A percentile compares a stretch with the other conserved stretches of the same genome.
These are phyloP conservation scores for Luvunga scandens DNA, from an alignment of 345 rosid species.

Conservation along the genomic window DNA sequence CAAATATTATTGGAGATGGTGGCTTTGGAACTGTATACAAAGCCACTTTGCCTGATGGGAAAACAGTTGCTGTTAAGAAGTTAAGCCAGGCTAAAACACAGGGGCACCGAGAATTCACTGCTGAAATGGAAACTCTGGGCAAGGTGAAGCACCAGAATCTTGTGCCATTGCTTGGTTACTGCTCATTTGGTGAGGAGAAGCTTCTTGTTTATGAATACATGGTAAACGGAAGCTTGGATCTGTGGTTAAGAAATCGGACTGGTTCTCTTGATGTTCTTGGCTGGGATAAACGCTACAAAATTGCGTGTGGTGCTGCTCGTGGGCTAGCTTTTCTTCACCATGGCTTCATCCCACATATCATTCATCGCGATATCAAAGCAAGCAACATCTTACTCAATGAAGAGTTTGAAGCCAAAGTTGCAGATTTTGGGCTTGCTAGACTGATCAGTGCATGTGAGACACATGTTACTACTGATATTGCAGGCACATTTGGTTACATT, in stretches of 20 bases:
- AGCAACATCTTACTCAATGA: constrained; percentile 81
- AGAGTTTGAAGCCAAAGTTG: constrained; percentile 85
- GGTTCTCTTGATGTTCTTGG: constrained; percentile 69
- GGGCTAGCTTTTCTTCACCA: constrained; percentile 92
- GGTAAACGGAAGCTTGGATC: constrained; percentile 90
- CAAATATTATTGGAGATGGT: constrained; percentile 90
- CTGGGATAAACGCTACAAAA: constrained; percentile 80
- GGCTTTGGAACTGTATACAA: constrained; percentile 94
- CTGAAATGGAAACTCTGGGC: constrained; percentile 64
- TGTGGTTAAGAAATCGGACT: constrained; percentile 67
- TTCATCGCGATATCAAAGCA: constrained; percentile 90
- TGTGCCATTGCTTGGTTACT: constrained; percentile 82
- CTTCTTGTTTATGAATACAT: constrained; percentile 94
- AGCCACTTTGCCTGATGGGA: constrained; percentile 58
- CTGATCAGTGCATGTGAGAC: constrained; percentile 93
- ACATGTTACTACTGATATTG: constrained; percentile 84
- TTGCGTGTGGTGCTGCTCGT: constrained; percentile 73
- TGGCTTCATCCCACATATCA: constrained; percentile 87
- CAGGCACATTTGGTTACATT: constrained; percentile 85
- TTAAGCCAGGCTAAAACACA: constrained; percentile 81
- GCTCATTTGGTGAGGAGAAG: constrained; percentile 80
- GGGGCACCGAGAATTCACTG: constrained; percentile 63
- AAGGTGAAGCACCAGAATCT: constrained; percentile 95
- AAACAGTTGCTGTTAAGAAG: constrained; percentile 90
- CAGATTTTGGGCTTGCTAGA: constrained; percentile 92